phyloP scores from a whole-genome alignment of 1,284 basidiomycete genomes.

The Cutaneotrichosporon cavernicola region DNA sequence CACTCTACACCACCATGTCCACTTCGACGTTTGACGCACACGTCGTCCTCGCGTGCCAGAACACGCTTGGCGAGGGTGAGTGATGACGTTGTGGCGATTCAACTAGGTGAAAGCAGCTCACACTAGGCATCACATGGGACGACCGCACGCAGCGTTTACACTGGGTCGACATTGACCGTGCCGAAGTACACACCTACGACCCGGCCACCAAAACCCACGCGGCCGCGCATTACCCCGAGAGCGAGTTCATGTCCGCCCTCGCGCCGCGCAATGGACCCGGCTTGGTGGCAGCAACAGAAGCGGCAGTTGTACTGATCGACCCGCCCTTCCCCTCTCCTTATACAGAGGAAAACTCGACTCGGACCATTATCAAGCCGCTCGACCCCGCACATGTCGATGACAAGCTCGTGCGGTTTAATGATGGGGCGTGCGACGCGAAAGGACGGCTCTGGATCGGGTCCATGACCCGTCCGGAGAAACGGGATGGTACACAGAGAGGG shows the following conservation, averaged over 20 bases:
- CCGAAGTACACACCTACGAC: constrained; percentile 45
- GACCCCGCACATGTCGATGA: constrained; percentile 22
- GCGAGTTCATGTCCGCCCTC: constrained; percentile 36
- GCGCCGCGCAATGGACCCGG: constrained; percentile 36
- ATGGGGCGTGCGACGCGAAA: constrained; percentile 47
- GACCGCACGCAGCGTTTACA: constrained; percentile 37
- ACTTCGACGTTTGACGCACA: constrained; percentile 38
- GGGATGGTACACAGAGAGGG: constrained; percentile 28
- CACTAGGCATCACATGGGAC: constrained; percentile 49
- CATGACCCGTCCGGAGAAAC: constrained; percentile 32
- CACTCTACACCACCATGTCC: constrained; percentile 8
- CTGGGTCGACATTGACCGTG: constrained; percentile 49
- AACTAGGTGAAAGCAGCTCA: not conserved
- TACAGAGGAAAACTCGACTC: not conserved
- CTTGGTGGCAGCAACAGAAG: constrained; percentile 20
- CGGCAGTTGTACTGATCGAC: constrained; percentile 23
- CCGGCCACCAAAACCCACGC: constrained; percentile 33
- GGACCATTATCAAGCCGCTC: constrained; percentile 30
- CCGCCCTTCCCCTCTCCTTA: not conserved
- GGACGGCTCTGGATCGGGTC: constrained; percentile 46
- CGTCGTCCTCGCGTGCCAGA: constrained; percentile 36
- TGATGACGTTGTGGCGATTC: not conserved
- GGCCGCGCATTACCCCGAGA: constrained; percentile 41
- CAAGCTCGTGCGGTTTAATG: constrained; percentile 47
- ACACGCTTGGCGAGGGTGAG: constrained; percentile 47